Base-by-base conservation (phyloP, 2,329 filamentous ascomycete genomes). In the Pestalotiopsis sp. region DNA sequence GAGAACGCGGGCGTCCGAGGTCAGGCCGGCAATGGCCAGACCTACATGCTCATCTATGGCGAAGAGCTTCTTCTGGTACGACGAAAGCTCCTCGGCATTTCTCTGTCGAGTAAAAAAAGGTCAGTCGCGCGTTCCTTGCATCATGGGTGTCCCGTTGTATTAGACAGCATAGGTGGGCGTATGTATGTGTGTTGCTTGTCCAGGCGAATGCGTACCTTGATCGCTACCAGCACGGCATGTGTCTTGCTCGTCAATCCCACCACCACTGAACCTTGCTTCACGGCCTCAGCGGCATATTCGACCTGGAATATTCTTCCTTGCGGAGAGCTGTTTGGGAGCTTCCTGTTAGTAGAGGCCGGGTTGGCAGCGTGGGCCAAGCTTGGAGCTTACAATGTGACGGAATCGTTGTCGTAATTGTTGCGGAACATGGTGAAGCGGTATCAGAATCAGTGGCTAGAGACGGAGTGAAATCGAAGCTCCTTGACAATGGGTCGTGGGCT, bases 351-450 rank as follows among this genome's bases (percentile, higher is more conserved):
- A 68, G 52, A 24, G 17, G 66, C 58, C 60, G 66, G 48, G 64
- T 65, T 60, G 44, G n/a, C 58, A 30, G n/a, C 10, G n/a, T 35
- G 24, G 22, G 26, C 35, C n/a, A 52, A 61, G 69, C 55, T 57
- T 66, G 67, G 71, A 78, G 83, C 91, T 84, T 88, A 97, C 94
- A 98, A 99, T 84, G 96, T 99, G 84, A 98, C 94, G 71, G 95
- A 97, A 84, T 99, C 96, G 90, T 99, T 99, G 86, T 99, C 96
- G 88, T 99, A 99, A 84, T 98, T 98, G 88, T 99, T 99, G 84
- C 96, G 90, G 86, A 99, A 99, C 96, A 99, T 98, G 78, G 78
- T 90, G 87, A 73, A 38, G 20, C 26, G n/a, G 35, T 66, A 39
- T 35, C 52, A 10, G 44, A 7, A 20, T 59, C 26, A 38, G 10